A percentile compares a stretch with the other conserved stretches of the same genome.
Conservation (phyloP, 139 green algal genomes). For the Spirogloea muscicola region DNA sequence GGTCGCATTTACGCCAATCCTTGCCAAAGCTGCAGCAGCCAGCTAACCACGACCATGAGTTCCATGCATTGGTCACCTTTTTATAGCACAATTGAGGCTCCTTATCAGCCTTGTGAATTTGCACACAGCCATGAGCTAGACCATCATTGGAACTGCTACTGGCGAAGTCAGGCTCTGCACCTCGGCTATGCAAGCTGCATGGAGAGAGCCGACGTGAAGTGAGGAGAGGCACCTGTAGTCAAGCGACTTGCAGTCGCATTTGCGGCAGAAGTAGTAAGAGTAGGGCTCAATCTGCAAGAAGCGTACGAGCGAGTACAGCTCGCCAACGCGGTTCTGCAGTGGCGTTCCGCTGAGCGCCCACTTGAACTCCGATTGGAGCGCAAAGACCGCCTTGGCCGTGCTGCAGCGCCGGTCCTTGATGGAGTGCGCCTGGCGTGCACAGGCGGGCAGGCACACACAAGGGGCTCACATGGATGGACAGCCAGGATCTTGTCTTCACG, state of each 20-base stretch:
- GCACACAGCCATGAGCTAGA: too few species aligned
- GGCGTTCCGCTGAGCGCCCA: constrained; percentile 80
- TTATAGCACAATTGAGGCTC: too few species aligned
- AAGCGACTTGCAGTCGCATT: constrained; percentile 67
- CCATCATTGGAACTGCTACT: too few species aligned
- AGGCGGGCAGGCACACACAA: too few species aligned
- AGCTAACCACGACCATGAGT: too few species aligned
- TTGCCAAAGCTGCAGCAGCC: constrained; percentile 46
- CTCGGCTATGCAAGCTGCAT: too few species aligned
- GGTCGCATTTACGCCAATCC: constrained; percentile 56
- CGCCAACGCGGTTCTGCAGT: constrained; percentile 77
- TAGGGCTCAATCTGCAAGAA: constrained; percentile 72
- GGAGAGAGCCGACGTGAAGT: too few species aligned
- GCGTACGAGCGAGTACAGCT: constrained; percentile 84
- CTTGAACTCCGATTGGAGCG: constrained; percentile 61
- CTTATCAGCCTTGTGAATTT: too few species aligned
- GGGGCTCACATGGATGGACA: too few species aligned
- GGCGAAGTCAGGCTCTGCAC: too few species aligned
- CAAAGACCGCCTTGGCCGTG: constrained; percentile 81
- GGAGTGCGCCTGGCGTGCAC: constrained; percentile 70
- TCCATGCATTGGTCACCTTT: too few species aligned
- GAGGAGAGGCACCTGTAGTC: constrained; percentile 52
- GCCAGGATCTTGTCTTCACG: background rate
- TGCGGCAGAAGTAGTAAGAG: constrained; percentile 88
- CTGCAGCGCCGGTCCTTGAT: constrained; percentile 82